These are phyloP conservation scores for Cercospora citrullina DNA, from an alignment of 2,329 filamentous ascomycete genomes.

Conservation along the genomic window DNA sequence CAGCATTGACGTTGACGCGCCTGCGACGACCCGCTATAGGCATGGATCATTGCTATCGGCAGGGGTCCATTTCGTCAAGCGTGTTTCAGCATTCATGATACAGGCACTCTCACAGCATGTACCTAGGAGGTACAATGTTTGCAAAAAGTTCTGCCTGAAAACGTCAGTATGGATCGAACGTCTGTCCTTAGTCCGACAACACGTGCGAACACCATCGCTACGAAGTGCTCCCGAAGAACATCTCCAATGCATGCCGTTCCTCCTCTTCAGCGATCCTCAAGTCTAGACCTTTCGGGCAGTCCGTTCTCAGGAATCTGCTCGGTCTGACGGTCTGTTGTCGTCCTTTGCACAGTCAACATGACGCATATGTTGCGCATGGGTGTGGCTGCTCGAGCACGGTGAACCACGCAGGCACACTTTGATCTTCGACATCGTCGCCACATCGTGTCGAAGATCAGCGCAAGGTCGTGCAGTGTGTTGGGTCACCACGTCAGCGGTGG, in stretches of 20 bases:
- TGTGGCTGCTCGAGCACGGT: not conserved
- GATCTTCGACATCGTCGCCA: not conserved
- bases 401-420: not conserved
- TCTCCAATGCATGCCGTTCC: not conserved
- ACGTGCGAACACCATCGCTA: constrained; percentile 4
- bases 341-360: not conserved
- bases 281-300: constrained; percentile 3
- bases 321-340: not conserved
- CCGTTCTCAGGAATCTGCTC: not conserved
- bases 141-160: constrained; percentile 17
- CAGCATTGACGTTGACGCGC: constrained; percentile 23
- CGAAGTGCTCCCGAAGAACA: constrained; percentile 13
- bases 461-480: not conserved
- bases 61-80: constrained; percentile 18
- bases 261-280: not conserved
- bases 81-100: constrained; percentile 25
- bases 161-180: constrained; percentile 5
- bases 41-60: constrained; percentile 19
- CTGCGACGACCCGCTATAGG: constrained; percentile 16
- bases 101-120: constrained; percentile 22
- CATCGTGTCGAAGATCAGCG: constrained; percentile 3
- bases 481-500: constrained; percentile 4
- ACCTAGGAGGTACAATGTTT: constrained; percentile 17
- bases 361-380: not conserved
- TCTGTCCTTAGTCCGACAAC: constrained; percentile 1